Evolutionary conservation across 2,329 filamentous ascomycete genomes (phyloP).

Genomic region (Aspergillus ruber): DNA sequence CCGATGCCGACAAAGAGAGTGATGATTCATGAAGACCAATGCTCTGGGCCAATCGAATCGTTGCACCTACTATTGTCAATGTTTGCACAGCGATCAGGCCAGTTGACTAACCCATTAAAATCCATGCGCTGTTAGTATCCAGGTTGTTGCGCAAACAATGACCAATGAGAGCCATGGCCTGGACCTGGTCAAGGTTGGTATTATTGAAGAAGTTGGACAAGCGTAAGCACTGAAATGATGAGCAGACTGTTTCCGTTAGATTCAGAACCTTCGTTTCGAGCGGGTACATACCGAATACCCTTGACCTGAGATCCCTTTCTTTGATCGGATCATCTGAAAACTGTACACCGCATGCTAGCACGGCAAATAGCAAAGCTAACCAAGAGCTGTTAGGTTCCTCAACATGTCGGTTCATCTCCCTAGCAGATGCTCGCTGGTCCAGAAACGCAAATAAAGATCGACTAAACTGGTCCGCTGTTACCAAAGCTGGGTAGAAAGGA

Average conservation of each 20-base stretch:
- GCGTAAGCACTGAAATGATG: slow-evolving; percentile 19
- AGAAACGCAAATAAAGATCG: slow-evolving; percentile 12
- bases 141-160: slow-evolving; percentile 17
- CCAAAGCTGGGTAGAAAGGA: slow-evolving; percentile 15
- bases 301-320: slow-evolving; percentile 16
- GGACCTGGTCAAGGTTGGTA: slow-evolving; percentile 17
- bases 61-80: slow-evolving; percentile 8
- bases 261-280: neutral
- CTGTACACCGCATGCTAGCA: slow-evolving; percentile 18
- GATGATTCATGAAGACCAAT: slow-evolving; percentile 17
- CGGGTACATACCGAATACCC: slow-evolving; percentile 15
- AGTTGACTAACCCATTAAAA: slow-evolving; percentile 14
- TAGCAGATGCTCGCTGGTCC: slow-evolving; percentile 4
- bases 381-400: slow-evolving; percentile 11
- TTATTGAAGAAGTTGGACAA: slow-evolving; percentile 19
- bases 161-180: slow-evolving; percentile 17
- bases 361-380: slow-evolving; percentile 17
- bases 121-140: slow-evolving; percentile 20
- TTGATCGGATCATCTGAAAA: slow-evolving; percentile 18
- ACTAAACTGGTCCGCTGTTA: slow-evolving; percentile 10
- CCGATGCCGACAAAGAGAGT: slow-evolving; percentile 1
- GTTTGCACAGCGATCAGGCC: neutral
- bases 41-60: slow-evolving; percentile 18
- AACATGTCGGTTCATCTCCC: neutral
- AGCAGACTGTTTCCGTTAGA: slow-evolving; percentile 12